Evolutionary conservation across 345 rosid genomes (phyloP), one percentile per base, ranked within the genome.

Genomic region (Citropsis articulata): DNA sequence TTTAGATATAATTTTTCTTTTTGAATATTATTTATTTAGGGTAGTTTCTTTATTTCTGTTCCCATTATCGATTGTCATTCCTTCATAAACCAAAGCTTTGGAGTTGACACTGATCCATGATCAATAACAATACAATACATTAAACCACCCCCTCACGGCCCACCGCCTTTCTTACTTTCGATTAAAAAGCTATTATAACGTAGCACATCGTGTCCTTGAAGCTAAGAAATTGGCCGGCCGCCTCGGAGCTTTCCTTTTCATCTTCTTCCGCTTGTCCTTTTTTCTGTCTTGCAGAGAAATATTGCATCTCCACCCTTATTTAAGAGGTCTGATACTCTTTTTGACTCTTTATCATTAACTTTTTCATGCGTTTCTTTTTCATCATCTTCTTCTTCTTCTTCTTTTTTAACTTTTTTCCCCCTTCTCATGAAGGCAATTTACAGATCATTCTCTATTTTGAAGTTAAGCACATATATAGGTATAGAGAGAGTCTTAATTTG

Each of bases 131-230:
- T 45, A 45, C 18, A 4, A 3, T 45, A 45, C 5, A 13, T 45
- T 12, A 45, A 45, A 18, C 50, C 50, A 45, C 18, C 5, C 14
- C 18, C 50, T 12, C 50, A 38, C 2, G 16, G 5, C 50, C 50
- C 50, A 12, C 4, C 6, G 60, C 35, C 36, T 82, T 75, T 69
- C 71, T 69, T 22, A 25, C 66, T 56, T 66, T 79, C 83, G 13
- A 45, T 82, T 82, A 30, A 64, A 64, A 64, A 64, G 22, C 76
- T 79, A 83, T 82, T 77, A 81, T 83, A 82, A 71, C 73, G 83
- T 77, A 16, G 71, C 77, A 81, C 88, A 83, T 78, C 93, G 88
- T 89, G 92, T 90, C 90, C 90, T 86, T 82, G 74, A 90, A 91
- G 92, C 72, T 79, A 84, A 91, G 90, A 80, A 84, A 82, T 88